Conservation (phyloP, 768 basidiomycete genomes). For the Tricholoma furcatifolium region DNA sequence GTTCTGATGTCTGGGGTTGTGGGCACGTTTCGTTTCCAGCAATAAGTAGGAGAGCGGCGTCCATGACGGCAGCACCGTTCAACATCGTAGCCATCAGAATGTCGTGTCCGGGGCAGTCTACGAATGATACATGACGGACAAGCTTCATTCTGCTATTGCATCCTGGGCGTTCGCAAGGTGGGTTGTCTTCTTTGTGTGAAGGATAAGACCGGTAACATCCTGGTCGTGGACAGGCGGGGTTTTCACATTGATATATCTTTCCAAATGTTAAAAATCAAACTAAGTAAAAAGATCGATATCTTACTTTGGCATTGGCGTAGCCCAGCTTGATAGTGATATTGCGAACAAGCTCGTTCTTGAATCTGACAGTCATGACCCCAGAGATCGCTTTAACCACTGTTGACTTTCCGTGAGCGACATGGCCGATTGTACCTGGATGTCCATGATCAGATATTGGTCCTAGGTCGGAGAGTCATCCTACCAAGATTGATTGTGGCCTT, state of each 20-base stretch:
- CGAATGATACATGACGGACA: conserved; percentile 96
- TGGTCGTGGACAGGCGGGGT: conserved; percentile 88
- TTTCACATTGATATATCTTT: conserved; percentile 98
- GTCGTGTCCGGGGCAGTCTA: conserved; percentile 97
- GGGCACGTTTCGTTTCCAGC: conserved; percentile 99
- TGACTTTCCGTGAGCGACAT: conserved; percentile 97
- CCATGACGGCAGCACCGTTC: conserved; percentile 99
- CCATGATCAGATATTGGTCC: conserved; percentile 11
- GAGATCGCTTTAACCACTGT: conserved; percentile 99
- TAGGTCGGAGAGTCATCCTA: conserved; percentile 25
- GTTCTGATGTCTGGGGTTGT: conserved; percentile 98
- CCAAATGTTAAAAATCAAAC: conserved; percentile 16
- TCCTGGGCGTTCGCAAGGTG: conserved; percentile 90
- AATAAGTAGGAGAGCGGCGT: conserved; percentile 92
- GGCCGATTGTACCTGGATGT: conserved; percentile 86
- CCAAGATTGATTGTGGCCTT: conserved; percentile 96
- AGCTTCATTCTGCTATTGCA: conserved; percentile 91
- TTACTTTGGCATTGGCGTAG: conserved; percentile 97
- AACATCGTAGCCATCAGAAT: conserved; percentile 99
- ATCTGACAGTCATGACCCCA: conserved; percentile 96
- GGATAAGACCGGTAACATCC: conserved; percentile 93
- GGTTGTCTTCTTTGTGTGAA: conserved; percentile 91
- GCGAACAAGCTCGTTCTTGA: conserved; percentile 98
- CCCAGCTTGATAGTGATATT: conserved; percentile 99
- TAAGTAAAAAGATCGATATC: conserved; percentile 20